Conservation (phyloP, 257 asterid genomes). For the Cynanchum wilfordii region DNA sequence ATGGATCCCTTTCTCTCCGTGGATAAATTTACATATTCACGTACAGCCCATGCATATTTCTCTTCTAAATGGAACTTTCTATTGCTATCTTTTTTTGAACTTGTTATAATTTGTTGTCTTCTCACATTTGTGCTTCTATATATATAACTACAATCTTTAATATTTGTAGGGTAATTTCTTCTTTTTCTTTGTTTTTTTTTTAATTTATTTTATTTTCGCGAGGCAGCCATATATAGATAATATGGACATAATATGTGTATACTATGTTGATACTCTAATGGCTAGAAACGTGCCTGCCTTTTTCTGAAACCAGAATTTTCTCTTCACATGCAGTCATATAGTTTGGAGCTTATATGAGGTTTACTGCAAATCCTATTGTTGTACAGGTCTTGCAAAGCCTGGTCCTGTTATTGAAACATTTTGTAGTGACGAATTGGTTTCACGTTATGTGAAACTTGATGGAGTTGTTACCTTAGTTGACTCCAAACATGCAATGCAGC, state of each 20-base stretch:
- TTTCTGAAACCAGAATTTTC: background rate
- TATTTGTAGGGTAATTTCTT: background rate
- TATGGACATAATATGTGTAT: background rate
- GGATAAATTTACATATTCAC: background rate
- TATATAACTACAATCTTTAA: background rate
- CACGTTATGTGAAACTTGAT: conserved; percentile 85
- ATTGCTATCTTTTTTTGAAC: background rate
- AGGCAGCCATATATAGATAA: background rate
- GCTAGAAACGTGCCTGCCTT: background rate
- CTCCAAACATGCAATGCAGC: conserved; percentile 67
- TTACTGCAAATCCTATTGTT: conserved; percentile 1
- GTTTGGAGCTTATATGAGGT: background rate
- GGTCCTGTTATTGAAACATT: conserved; percentile 98
- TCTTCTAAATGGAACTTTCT: background rate
- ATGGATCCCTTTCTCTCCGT: background rate
- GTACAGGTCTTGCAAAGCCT: conserved; percentile 95
- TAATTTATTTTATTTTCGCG: too few relatives aligned
- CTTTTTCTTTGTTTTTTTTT: too few relatives aligned
- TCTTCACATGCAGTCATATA: background rate
- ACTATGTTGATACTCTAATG: background rate
- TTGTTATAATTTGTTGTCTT: background rate
- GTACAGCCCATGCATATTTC: background rate
- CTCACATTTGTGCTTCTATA: background rate
- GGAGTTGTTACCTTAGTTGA: conserved; percentile 96
- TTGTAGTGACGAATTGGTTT: conserved; percentile 76